Percentiles rank a stretch among this genome's conserved stretches.
Conservation (phyloP, 2,329 filamentous ascomycete genomes). For the Fusarium secorum region DNA sequence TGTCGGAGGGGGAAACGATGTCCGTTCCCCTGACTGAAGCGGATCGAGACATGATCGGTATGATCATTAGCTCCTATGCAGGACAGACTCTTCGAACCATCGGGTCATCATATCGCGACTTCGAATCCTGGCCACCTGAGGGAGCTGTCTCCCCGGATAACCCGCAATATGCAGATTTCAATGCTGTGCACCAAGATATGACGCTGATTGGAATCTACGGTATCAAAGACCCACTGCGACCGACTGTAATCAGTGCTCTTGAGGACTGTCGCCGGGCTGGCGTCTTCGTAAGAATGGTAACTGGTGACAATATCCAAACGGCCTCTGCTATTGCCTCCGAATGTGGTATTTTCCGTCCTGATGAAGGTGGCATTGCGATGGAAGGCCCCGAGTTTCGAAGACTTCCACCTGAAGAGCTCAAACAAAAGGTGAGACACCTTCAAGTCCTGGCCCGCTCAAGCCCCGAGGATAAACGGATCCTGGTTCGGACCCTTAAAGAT, state of each 20-base stretch:
- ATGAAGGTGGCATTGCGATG: slow-evolving; percentile 74
- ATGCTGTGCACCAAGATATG: slow-evolving; percentile 55
- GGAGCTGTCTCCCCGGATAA: slow-evolving; percentile 69
- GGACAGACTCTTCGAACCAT: slow-evolving; percentile 76
- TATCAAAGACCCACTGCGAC: slow-evolving; percentile 71
- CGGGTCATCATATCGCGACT: slow-evolving; percentile 75
- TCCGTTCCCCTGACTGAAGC: slow-evolving; percentile 54
- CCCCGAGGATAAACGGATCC: slow-evolving; percentile 70
- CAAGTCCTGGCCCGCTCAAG: slow-evolving; percentile 72
- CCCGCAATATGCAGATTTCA: slow-evolving; percentile 60
- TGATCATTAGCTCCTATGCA: slow-evolving; percentile 67
- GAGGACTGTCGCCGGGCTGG: slow-evolving; percentile 70
- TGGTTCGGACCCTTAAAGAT: slow-evolving; percentile 68
- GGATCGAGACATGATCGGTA: slow-evolving; percentile 62
- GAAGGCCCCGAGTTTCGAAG: slow-evolving; percentile 63
- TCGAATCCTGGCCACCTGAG: slow-evolving; percentile 73
- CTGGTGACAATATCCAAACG: slow-evolving; percentile 58
- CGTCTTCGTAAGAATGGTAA: slow-evolving; percentile 72
- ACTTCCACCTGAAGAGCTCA: slow-evolving; percentile 58
- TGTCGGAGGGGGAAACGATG: slow-evolving; percentile 65
- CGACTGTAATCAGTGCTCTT: slow-evolving; percentile 69
- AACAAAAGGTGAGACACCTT: slow-evolving; percentile 65
- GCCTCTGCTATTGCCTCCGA: slow-evolving; percentile 56
- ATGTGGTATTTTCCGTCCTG: slow-evolving; percentile 50
- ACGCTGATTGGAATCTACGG: slow-evolving; percentile 63